Percentiles rank a stretch among this genome's conserved stretches.
phyloP scores from a whole-genome alignment of 176 grass and related monocot species.

The Triticum urartu region DNA sequence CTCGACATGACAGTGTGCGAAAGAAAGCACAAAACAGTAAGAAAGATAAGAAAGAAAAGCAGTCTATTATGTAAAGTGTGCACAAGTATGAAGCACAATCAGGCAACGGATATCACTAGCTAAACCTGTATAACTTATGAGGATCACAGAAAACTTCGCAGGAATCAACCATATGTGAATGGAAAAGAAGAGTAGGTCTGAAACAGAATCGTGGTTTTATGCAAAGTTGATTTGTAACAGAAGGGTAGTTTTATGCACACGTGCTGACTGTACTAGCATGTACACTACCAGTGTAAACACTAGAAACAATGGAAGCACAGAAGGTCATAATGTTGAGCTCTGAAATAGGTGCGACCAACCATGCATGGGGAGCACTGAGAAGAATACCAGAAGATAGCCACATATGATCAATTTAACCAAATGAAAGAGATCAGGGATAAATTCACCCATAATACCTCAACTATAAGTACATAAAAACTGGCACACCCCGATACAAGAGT shows the following conservation, averaged over 20 bases:
- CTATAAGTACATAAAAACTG: not conserved
- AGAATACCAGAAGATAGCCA: not conserved
- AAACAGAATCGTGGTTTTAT: not conserved
- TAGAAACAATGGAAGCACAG: not conserved
- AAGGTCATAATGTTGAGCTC: not conserved
- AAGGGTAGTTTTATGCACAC: not conserved
- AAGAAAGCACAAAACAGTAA: not conserved
- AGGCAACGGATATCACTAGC: not conserved
- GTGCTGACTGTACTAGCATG: not conserved
- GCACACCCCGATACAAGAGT: not conserved
- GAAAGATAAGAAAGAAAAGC: not conserved
- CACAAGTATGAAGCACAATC: not conserved
- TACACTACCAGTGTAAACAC: not conserved
- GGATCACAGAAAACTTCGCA: not conserved
- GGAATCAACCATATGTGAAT: not conserved
- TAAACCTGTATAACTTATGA: not conserved
- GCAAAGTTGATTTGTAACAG: not conserved
- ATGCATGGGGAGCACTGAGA: not conserved
- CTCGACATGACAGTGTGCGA: not conserved
- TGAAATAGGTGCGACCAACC: too few relatives aligned
- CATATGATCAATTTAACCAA: too few relatives aligned
- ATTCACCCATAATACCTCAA: not conserved
- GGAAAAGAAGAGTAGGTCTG: not conserved
- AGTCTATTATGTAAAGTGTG: not conserved
- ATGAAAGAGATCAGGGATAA: not conserved